Conservation (phyloP, 148 eudicot genomes). For the Fagopyrum esculentum region DNA sequence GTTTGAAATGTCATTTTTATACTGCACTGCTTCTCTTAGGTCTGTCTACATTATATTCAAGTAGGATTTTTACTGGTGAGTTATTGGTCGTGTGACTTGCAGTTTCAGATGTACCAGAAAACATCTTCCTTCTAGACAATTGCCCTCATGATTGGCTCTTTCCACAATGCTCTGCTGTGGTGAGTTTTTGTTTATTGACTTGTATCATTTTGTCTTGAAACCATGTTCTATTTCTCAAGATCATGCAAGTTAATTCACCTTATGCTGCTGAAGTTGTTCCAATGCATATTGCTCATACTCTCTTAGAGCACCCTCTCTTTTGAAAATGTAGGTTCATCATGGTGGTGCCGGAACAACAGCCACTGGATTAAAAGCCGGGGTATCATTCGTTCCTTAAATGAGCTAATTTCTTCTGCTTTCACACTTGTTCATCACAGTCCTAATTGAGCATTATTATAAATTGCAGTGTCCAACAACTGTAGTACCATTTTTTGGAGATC, state of each 20-base stretch:
- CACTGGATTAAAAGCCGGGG: constrained; percentile 90
- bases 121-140: constrained; percentile 52
- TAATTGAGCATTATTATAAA: not conserved
- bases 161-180: constrained; percentile 80
- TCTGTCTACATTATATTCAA: not conserved
- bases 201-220: too few species aligned
- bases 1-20: not conserved
- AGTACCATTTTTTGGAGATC: constrained; percentile 95
- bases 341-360: constrained; percentile 99
- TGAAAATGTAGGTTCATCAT: constrained; percentile 59
- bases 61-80: not conserved
- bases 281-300: too few species aligned
- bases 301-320: not conserved
- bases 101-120: constrained; percentile 56
- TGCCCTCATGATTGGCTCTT: constrained; percentile 96
- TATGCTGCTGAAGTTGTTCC: too few species aligned
- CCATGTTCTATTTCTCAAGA: too few species aligned
- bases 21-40: not conserved
- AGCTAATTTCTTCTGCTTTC: not conserved
- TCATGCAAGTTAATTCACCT: too few species aligned
- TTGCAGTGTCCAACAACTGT: constrained; percentile 92
- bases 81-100: constrained; percentile 16
- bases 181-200: constrained; percentile 24
- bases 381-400: constrained; percentile 19
- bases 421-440: too few species aligned